These are phyloP conservation scores for Phytophthora colocasiae DNA, from an alignment of 352 stramenopile genomes.

Conservation along the genomic window DNA sequence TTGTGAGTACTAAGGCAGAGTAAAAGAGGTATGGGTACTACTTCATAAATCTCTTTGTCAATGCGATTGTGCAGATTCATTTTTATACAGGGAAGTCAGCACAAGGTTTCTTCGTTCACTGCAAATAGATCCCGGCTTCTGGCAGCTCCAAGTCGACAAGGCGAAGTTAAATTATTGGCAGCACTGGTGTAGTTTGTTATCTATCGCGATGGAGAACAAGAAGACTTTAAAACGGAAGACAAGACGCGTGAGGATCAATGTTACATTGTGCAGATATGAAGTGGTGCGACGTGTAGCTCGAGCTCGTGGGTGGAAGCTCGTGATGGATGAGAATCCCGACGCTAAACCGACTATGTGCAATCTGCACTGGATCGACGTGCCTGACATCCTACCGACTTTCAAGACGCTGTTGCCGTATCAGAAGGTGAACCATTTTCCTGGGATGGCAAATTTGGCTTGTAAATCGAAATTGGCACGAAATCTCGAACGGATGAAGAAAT, in stretches of 20 bases:
- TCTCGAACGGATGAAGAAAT: conserved; percentile 95
- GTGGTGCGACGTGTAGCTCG: conserved; percentile 83
- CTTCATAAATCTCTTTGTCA: too few species aligned
- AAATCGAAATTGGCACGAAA: conserved; percentile 96
- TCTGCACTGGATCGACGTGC: conserved; percentile 96
- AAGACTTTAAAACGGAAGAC: conserved; percentile 40
- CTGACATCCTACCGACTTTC: conserved; percentile 92
- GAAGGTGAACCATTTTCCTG: conserved; percentile 96
- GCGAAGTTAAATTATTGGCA: too few species aligned
- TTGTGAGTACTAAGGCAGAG: conserved; percentile 27
- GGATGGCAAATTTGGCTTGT: conserved; percentile 94
- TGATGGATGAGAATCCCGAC: conserved; percentile 82
- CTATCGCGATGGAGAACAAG: conserved; percentile 27
- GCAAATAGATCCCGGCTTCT: not conserved
- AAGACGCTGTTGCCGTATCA: conserved; percentile 92
- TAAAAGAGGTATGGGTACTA: too few species aligned
- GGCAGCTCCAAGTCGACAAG: too few species aligned
- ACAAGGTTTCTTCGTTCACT: not conserved
- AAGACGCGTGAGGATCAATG: conserved; percentile 72
- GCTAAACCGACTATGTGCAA: conserved; percentile 80
- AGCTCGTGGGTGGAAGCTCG: conserved; percentile 75
- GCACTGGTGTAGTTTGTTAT: not conserved
- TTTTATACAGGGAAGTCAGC: too few species aligned
- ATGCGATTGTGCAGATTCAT: too few species aligned
- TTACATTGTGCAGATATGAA: conserved; percentile 82